phyloP scores from a whole-genome alignment of 2,329 filamentous ascomycete species.

The Pestalotiopsis sp. region DNA sequence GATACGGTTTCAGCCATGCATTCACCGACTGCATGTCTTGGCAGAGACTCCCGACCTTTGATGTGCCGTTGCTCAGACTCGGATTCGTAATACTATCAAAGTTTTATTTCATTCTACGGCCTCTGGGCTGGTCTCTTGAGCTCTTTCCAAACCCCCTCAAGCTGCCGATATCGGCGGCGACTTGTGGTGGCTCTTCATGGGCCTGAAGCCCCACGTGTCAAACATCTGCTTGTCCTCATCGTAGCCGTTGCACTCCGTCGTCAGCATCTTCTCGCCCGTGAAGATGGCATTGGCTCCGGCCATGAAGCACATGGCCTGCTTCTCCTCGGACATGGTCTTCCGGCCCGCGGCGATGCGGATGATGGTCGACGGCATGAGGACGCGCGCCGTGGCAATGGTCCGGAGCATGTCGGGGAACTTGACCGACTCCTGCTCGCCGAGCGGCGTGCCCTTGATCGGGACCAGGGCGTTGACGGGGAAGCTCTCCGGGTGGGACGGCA shows the following conservation, averaged over 20 bases:
- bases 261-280: conserved; percentile 94
- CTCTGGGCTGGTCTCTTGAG: background rate
- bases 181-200: conserved; percentile 59
- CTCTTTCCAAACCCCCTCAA: background rate
- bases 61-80: background rate
- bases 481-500: conserved; percentile 82
- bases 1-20: too few species aligned
- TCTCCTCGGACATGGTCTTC: conserved; percentile 82
- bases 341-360: conserved; percentile 84
- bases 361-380: conserved; percentile 83
- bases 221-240: conserved; percentile 87
- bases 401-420: conserved; percentile 77
- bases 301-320: conserved; percentile 87
- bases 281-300: conserved; percentile 94
- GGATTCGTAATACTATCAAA: background rate
- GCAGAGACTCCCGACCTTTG: background rate
- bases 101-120: background rate
- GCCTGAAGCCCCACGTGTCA: conserved; percentile 75
- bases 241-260: conserved; percentile 88
- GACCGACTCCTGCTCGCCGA: conserved; percentile 72
- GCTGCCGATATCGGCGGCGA: conserved; percentile 9
- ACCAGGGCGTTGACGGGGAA: conserved; percentile 92
- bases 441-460: conserved; percentile 84
- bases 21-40: too few species aligned
- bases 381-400: conserved; percentile 79